These are phyloP conservation scores for Tetrahymena elliotti DNA, from an alignment of 73 alveolate species.

Conservation along the genomic window DNA sequence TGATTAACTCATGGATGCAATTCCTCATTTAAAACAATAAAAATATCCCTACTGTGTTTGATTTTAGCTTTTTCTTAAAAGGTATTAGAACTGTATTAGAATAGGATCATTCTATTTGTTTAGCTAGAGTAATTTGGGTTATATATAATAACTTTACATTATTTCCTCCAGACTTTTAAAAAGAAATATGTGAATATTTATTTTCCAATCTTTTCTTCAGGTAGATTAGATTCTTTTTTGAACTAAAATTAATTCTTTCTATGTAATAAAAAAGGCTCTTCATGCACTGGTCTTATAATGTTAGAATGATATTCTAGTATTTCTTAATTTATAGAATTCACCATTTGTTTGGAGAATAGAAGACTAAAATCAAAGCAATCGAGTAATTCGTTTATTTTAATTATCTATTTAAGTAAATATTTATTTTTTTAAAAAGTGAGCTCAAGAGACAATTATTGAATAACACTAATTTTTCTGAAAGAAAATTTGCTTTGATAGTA, in stretches of 20 bases:
- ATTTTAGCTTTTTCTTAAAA: slow-evolving; percentile 47
- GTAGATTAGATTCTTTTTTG: not conserved
- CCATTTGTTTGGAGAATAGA: not conserved
- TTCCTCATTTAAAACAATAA: slow-evolving; percentile 23
- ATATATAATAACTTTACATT: slow-evolving; percentile 45
- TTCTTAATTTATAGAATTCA: slow-evolving; percentile 40
- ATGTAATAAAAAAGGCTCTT: slow-evolving; percentile 26
- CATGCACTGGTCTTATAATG: slow-evolving; percentile 69
- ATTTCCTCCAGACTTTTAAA: slow-evolving; percentile 37
- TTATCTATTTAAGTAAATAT: not conserved
- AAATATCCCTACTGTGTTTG: slow-evolving; percentile 66
- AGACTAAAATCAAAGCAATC: not conserved
- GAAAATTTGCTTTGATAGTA: not conserved
- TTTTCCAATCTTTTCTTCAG: slow-evolving; percentile 26
- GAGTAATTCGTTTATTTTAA: not conserved
- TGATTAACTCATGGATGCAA: slow-evolving; percentile 54
- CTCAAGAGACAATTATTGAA: not conserved
- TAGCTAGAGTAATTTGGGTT: slow-evolving; percentile 60
- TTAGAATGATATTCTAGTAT: slow-evolving; percentile 57
- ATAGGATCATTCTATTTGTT: slow-evolving; percentile 54
- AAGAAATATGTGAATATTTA: slow-evolving; percentile 21
- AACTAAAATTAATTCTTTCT: not conserved
- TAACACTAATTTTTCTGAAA: not conserved
- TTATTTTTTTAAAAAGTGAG: not conserved
- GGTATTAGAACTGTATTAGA: slow-evolving; percentile 51